Evolutionary conservation across 805 yeast species (phyloP).

Genomic region (Kluyveromyces lactis): DNA sequence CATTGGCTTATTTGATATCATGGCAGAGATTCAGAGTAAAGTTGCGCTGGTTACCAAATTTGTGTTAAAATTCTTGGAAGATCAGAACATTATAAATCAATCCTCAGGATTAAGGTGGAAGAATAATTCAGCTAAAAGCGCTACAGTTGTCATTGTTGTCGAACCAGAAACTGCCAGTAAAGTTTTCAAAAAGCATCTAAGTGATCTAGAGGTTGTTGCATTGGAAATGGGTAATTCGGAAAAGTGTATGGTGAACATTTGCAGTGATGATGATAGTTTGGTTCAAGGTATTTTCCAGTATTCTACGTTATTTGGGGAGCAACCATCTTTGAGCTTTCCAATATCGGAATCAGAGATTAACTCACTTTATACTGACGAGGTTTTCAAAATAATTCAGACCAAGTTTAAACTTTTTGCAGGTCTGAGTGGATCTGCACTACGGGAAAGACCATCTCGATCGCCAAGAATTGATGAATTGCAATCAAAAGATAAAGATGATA

Average conservation of each 20-base stretch:
- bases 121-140: constrained; percentile 5
- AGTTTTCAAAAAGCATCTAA: not conserved
- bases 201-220: constrained; percentile 5
- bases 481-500: not conserved
- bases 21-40: constrained; percentile 5
- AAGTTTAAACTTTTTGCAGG: constrained; percentile 4
- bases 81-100: not conserved
- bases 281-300: constrained; percentile 14
- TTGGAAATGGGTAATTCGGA: constrained; percentile 7
- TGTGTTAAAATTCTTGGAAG: constrained; percentile 6
- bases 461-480: not conserved
- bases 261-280: constrained; percentile 8
- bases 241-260: constrained; percentile 14
- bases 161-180: not conserved
- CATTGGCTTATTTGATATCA: not conserved
- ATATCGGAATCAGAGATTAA: constrained; percentile 5
- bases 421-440: not conserved
- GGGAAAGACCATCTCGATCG: not conserved
- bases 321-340: constrained; percentile 7
- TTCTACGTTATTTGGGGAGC: constrained; percentile 7
- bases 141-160: constrained; percentile 1
- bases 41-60: constrained; percentile 8
- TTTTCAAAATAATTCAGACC: not conserved
- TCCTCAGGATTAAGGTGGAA: constrained; percentile 2
- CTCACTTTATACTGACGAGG: constrained; percentile 2